Conservation (phyloP, 371 early-diverging fungal species). For the Saksenaea vasiformis region DNA sequence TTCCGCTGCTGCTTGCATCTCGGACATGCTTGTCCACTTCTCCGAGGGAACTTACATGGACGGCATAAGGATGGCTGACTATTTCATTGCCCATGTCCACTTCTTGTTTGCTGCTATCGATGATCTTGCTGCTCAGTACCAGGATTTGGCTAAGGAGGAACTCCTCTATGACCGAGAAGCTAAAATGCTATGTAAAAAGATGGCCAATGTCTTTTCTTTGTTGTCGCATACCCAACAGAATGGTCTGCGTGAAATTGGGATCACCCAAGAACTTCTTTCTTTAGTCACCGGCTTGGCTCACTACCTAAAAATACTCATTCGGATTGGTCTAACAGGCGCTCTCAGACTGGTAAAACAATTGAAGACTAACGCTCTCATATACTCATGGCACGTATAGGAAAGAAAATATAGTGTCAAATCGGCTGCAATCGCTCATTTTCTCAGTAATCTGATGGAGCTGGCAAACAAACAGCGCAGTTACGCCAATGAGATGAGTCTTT, state of each 20-base stretch:
- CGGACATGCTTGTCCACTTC: slow-evolving; percentile 93
- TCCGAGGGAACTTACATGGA: slow-evolving; percentile 83
- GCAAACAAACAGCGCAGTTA: slow-evolving; percentile 44
- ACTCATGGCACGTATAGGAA: background rate
- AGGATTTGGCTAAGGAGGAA: slow-evolving; percentile 35
- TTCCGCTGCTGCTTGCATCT: slow-evolving; percentile 95
- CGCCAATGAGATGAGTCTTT: slow-evolving; percentile 18
- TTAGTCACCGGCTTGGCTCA: slow-evolving; percentile 94
- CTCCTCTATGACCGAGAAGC: slow-evolving; percentile 83
- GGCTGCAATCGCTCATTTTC: slow-evolving; percentile 56
- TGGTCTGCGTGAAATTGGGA: slow-evolving; percentile 67
- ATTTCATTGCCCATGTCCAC: slow-evolving; percentile 92
- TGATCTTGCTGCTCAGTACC: slow-evolving; percentile 42
- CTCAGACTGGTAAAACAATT: slow-evolving; percentile 68
- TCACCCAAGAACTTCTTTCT: slow-evolving; percentile 88
- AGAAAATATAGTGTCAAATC: slow-evolving; percentile 16
- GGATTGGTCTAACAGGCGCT: slow-evolving; percentile 87
- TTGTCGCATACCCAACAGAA: slow-evolving; percentile 80
- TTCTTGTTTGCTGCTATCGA: slow-evolving; percentile 92
- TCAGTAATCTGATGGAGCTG: slow-evolving; percentile 64
- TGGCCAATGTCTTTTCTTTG: slow-evolving; percentile 90
- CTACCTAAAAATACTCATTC: slow-evolving; percentile 87
- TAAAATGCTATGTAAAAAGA: slow-evolving; percentile 87
- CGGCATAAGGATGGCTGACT: slow-evolving; percentile 86
- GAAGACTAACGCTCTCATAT: background rate